Base-by-base conservation (phyloP, 2,329 filamentous ascomycete genomes). In the Colletotrichum sp. region DNA sequence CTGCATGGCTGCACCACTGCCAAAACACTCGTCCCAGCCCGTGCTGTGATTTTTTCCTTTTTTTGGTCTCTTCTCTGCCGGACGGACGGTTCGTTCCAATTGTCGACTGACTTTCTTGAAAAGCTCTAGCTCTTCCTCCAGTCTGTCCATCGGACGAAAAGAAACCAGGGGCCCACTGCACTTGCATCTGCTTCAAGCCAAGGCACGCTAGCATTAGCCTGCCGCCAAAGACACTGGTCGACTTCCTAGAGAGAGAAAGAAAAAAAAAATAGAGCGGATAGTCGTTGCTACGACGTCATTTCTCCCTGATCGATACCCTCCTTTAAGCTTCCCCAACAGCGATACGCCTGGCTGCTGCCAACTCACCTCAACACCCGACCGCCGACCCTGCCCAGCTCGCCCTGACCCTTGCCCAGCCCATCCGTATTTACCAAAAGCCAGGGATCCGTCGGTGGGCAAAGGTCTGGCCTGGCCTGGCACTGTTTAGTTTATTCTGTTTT, bases 261-360 rank as follows among this genome's bases (percentile, higher is more conserved):
- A 52, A 52, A 28, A 10, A 6, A 32, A 44, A 30, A 32, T 39
- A 69, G 24, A 64, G 66, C 30, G 12, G 30, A 30, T 44, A 26
- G 24, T 68, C 66, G 52, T 72, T 75, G 72, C 69, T 72, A 72
- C 68, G 69, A 75, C 72, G 72, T 75, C 72, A 75, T 75, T 49
- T 24, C 55, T 72, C 39, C 69, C 55, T 68, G 55, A n/a, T 44
- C 28, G 69, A 63, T 52, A 44, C 69, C 72, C 60, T 71, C 69
- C 57, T 73, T 34, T 13, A 73, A 76, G 69, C 70, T 39, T 55
- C 21, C 63, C 30, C 55, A 34, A 63, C 39, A 72, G 52, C 52
- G n/a, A 68, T 64, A 24, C 32, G 62, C 39, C 69, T 68, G 63
- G 28, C 12, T 60, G 57, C 18, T 75, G 60, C 68, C 66, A 74